phyloP scores from a whole-genome alignment of 1,284 basidiomycete species.

The Naganishia sp. region DNA sequence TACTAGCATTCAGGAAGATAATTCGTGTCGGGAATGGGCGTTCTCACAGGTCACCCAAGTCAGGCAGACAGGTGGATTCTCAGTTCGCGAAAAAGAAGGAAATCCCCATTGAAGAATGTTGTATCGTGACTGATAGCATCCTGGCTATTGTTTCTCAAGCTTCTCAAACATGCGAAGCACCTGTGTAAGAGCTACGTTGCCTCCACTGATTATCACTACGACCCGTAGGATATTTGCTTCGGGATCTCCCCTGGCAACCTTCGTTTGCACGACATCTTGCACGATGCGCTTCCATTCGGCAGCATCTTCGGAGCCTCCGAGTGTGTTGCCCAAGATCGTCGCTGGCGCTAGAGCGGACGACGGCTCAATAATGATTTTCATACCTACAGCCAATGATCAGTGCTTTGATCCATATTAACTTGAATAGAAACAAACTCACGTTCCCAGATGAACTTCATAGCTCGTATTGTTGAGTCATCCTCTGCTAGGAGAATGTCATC shows the following conservation, averaged over 20 bases:
- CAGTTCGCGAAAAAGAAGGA: slow-evolving; percentile 49
- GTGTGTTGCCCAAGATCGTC: slow-evolving; percentile 16
- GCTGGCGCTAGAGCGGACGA: slow-evolving; percentile 31
- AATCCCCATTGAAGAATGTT: slow-evolving; percentile 6
- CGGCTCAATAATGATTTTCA: slow-evolving; percentile 35
- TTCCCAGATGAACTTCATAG: slow-evolving; percentile 35
- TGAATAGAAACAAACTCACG: slow-evolving; percentile 10
- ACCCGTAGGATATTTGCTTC: neutral
- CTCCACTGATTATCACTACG: slow-evolving; percentile 28
- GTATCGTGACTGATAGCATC: neutral
- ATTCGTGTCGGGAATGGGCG: slow-evolving; percentile 45
- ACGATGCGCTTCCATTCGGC: slow-evolving; percentile 25
- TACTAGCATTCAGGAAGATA: slow-evolving; percentile 36
- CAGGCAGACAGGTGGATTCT: slow-evolving; percentile 44
- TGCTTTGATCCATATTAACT: neutral
- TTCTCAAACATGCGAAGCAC: slow-evolving; percentile 28
- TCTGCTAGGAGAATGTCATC: slow-evolving; percentile 26
- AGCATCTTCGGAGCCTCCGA: neutral
- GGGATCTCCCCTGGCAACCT: neutral
- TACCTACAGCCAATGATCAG: slow-evolving; percentile 8
- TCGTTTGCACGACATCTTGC: neutral
- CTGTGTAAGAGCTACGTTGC: slow-evolving; percentile 28
- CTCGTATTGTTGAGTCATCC: slow-evolving; percentile 27
- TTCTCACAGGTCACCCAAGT: slow-evolving; percentile 47
- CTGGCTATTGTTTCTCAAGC: slow-evolving; percentile 5